A percentile compares a stretch with the other conserved stretches of the same genome.
phyloP scores from a whole-genome alignment of 169 alveolate species.

The Besnoitia besnoiti region DNA sequence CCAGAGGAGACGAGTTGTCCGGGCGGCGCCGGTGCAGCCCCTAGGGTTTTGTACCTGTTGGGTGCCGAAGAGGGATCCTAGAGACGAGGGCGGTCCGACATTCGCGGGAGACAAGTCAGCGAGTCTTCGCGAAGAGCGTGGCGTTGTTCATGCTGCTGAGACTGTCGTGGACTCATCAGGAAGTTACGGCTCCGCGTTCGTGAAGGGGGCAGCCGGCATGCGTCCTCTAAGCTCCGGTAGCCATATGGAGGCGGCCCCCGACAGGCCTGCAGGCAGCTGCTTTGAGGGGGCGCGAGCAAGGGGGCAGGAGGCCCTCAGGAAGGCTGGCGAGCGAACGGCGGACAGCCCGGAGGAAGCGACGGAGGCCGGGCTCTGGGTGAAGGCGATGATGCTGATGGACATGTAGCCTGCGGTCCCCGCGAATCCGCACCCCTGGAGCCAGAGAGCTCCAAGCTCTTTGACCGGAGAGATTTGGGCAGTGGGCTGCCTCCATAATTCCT shows the following conservation, averaged over 20 bases:
- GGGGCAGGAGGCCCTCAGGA: not conserved
- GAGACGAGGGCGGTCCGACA: not conserved
- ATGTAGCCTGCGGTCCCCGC: not conserved
- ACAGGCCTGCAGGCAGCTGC: not conserved
- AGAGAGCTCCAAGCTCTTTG: no score
- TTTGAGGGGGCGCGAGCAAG: not conserved
- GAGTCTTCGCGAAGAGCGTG: not conserved
- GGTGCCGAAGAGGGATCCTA: not conserved
- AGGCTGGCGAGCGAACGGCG: not conserved
- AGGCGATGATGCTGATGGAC: not conserved
- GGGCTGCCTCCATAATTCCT: no score
- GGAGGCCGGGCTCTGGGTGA: not conserved
- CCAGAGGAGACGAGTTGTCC: not conserved
- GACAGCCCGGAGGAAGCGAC: not conserved
- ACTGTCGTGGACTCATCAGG: no score
- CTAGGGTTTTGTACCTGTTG: conserved; percentile 15
- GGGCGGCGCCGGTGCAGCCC: conserved; percentile 14
- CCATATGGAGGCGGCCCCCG: no score
- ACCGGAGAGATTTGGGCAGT: no score
- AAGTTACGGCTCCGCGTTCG: no score
- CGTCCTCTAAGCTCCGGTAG: no score
- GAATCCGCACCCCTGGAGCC: not conserved
- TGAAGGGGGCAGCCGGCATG: no score
- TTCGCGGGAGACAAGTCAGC: not conserved
- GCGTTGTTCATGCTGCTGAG: no score